Evolutionary conservation across 768 basidiomycete species (phyloP), one percentile per base, ranked within the genome.

Genomic region (Trametes coccinea): DNA sequence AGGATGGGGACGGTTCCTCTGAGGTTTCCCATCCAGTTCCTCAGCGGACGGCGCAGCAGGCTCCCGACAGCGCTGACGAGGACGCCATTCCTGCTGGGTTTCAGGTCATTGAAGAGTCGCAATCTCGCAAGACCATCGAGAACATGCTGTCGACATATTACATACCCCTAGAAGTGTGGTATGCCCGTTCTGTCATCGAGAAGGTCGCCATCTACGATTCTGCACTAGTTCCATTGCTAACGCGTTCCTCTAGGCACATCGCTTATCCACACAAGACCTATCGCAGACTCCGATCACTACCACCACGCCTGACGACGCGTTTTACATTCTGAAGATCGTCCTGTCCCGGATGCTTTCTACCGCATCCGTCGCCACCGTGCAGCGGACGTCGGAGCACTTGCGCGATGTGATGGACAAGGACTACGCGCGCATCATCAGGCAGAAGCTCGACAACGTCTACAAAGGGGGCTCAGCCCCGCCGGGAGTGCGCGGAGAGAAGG

Each of bases 291-390:
- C 83, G 53, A 77, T 82, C 10, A 84, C 80, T 1, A 91, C 89
- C 0, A 93, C 92, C 0, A 86, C 85, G 0, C 92, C 93, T 0
- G 97, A 99, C 72, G 97, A 98, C 67, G 90, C 89, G 2, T 99
- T 98, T 76, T 99, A 97, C 75, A 89, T 99, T 59, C 79, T 98
- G 61, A 98, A 97, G 73, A 80, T 86, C 6, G 88, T 95, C 2
- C 79, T 95, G 4, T 79, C 84, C 17, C 84, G 97, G 10, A 75
- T 94, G 34, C 71, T 97, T 16, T 89, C 91, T 0, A 89, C 90
- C 0, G 93, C 93, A 0, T 89, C 89, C 2, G 64, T 85, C 3
- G 70, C 72, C 5, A 83, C 82, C 2, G 79, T 93, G 2, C 78
- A 84, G 60, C 79, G 77, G 30, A 87, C 86, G 54, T 76, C 87